Percentiles rank a stretch among this genome's conserved stretches.
Evolutionary conservation across 148 eudicot genomes (phyloP).

Genomic region (Gaultheria prostrata): DNA sequence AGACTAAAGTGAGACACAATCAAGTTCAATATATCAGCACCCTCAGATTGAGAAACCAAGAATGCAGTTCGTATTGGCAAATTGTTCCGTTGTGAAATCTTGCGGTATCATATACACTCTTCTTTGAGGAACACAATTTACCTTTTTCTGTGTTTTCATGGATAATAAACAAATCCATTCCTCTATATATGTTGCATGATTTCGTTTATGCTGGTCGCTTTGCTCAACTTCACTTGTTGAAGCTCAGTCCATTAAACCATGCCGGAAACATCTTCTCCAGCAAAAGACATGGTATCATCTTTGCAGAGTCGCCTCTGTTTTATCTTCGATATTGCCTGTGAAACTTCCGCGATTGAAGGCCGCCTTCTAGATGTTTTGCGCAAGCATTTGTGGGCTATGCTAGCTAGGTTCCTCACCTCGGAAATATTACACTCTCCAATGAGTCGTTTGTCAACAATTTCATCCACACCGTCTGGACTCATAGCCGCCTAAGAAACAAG

Average conservation of each 20-base stretch:
- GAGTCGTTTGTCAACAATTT: slow-evolving; percentile 74
- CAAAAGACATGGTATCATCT: slow-evolving; percentile 66
- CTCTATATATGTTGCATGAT: background rate
- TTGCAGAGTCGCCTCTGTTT: slow-evolving; percentile 59
- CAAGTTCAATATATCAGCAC: too few relatives aligned
- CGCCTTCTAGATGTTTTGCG: slow-evolving; percentile 76
- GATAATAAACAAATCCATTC: background rate
- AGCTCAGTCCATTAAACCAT: slow-evolving; percentile 56
- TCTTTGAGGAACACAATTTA: background rate
- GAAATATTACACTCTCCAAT: slow-evolving; percentile 50
- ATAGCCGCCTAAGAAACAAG: slow-evolving; percentile 57
- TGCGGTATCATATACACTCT: background rate
- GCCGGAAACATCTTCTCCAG: slow-evolving; percentile 51
- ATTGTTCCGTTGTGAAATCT: background rate
- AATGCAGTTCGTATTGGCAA: background rate
- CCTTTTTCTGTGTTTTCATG: background rate
- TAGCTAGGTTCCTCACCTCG: slow-evolving; percentile 73
- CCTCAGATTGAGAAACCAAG: background rate
- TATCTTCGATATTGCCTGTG: slow-evolving; percentile 69
- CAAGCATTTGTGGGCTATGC: slow-evolving; percentile 75
- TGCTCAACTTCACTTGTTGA: slow-evolving; percentile 68
- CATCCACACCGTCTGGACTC: slow-evolving; percentile 96
- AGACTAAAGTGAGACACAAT: too few relatives aligned
- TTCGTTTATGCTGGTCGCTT: slow-evolving; percentile 61
- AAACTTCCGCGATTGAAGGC: slow-evolving; percentile 73